Percentiles rank a stretch among this genome's conserved stretches.
Evolutionary conservation across 2,329 filamentous ascomycete species (phyloP).

Genomic region (Arthrobotrys sphaeroides): DNA sequence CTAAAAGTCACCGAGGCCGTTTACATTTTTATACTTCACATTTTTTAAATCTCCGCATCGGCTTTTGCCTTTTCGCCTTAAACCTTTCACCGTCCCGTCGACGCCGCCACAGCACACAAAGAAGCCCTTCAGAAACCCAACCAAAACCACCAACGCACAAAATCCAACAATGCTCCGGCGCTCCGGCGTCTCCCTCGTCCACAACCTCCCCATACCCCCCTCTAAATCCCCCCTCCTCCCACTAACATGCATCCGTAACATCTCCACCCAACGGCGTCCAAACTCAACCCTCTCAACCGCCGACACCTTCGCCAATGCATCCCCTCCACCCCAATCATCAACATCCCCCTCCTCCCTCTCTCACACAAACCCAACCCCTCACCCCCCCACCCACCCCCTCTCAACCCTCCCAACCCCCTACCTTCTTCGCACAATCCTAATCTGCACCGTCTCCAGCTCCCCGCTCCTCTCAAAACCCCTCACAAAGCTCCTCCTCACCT

Average conservation of each 20-base stretch:
- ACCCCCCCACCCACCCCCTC: conserved; percentile 25
- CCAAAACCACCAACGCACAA: conserved; percentile 26
- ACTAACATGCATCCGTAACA: conserved; percentile 24
- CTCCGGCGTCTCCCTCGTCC: conserved; percentile 42
- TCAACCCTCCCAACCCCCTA: conserved; percentile 41
- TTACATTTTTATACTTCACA: not conserved
- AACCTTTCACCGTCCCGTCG: not conserved
- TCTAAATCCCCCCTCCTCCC: conserved; percentile 26
- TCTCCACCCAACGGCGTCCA: conserved; percentile 43
- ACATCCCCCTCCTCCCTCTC: not conserved
- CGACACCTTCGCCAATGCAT: conserved; percentile 4
- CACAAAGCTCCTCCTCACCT: conserved; percentile 42
- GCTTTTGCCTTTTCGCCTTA: not conserved
- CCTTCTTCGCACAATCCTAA: conserved; percentile 45
- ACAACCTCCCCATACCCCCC: conserved; percentile 18
- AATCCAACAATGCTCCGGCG: conserved; percentile 53
- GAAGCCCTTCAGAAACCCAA: not conserved
- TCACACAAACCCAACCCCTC: conserved; percentile 15
- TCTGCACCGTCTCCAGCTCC: conserved; percentile 41
- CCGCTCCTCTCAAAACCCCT: conserved; percentile 46
- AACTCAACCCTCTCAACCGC: conserved; percentile 39
- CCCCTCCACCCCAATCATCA: not conserved
- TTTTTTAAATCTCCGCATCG: not conserved
- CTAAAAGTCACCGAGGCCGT: not conserved
- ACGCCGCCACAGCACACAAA: not conserved